Evolutionary conservation across 768 basidiomycete genomes (phyloP), one percentile per base, ranked within the genome.

Genomic region (Termitomyces sp.): DNA sequence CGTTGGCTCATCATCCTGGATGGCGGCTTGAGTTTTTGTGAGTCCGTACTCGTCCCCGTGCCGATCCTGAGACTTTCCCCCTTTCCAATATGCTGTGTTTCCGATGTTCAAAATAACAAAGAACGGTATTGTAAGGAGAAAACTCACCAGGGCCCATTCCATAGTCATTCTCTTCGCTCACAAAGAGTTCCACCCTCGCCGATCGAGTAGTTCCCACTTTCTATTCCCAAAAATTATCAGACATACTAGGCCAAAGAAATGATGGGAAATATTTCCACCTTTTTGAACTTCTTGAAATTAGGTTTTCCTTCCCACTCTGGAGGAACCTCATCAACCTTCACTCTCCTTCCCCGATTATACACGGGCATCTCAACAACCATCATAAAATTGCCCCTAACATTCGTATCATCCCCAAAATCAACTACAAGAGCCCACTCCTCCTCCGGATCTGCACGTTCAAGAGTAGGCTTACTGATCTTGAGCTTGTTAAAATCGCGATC

Each of bases 401-500:
- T 78, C 3, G 68, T 70, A 49, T 86, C 80, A 56, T 87, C 82
- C 23, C 80, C 85, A 66, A 89, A 86, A 39, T 85, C 83, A 25
- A 81, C 85, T 42, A 89, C 64, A 12, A 85, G 66, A 2, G 73
- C 76, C 85, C 85, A 88, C 45, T 79, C 76, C 42, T 78, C 70
- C 44, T 79, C 79, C 32, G 71, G 72, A 19, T 82, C 78, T 27
- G 77, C 76, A 3, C 64, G 69, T 54, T 70, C 72, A 50, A 84
- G 60, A 49, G 82, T 81, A 2, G 88, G 85, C 63, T 82, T 86
- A 6, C 84, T 78, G 44, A 91, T 87, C 62, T 81, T 83, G 55
- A 91, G 72, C 43, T 85, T 82, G 65, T 90, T 89, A 64, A 92
- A 92, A 56, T 91, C 89, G 17, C 85, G 78, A 69, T 92, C 89